Base-by-base conservation (phyloP, 768 basidiomycete species). In the Amanita thiersii region DNA sequence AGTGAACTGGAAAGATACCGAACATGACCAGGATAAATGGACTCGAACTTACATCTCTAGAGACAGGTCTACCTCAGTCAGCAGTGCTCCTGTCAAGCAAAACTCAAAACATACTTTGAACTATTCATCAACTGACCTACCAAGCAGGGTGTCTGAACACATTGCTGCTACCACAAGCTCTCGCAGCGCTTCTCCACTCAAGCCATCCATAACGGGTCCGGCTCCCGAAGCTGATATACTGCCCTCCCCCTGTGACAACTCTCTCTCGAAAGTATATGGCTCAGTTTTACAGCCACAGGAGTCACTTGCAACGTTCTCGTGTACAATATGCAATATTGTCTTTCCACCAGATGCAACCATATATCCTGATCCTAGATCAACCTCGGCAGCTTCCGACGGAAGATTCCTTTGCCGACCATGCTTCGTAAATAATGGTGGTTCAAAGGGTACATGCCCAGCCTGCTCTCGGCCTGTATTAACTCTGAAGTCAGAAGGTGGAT, bases 261-360 rank as follows among this genome's bases (percentile, higher is more conserved):
- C 81, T 1, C 75, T 84, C 14, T 77, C 86, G 31, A 91, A 87
- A 59, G 87, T 82, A 3, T 90, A 88, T 49, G 88, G 88, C 19
- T 88, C 88, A 0, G 73, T 91, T 17, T 64, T 91, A 12, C 87
- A 89, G 53, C 77, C 85, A 17, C 79, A 79, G 49, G 84, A 84
- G 52, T 72, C 81, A 4, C 68, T 89, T n/a, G 57, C 71, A 6
- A 72, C 78, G 19, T 80, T 81, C 52, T 73, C 75, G 2, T 91
- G 88, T 55, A 73, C 72, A 24, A 56, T 77, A 9, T 91, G 88
- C 55, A 62, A 66, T 11, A 58, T 68, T 0, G 63, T 69, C 7
- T 91, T 90, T 53, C 73, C 78, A 25, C 86, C 87, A 2, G 87
- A 91, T 56, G 76, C 83, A 15, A 91, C 88, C 21, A 86, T 91